Percentiles rank a stretch among this genome's conserved stretches.
These are phyloP conservation scores for Globisporangium yorkense DNA, from an alignment of 352 stramenopile genomes.

Conservation along the genomic window DNA sequence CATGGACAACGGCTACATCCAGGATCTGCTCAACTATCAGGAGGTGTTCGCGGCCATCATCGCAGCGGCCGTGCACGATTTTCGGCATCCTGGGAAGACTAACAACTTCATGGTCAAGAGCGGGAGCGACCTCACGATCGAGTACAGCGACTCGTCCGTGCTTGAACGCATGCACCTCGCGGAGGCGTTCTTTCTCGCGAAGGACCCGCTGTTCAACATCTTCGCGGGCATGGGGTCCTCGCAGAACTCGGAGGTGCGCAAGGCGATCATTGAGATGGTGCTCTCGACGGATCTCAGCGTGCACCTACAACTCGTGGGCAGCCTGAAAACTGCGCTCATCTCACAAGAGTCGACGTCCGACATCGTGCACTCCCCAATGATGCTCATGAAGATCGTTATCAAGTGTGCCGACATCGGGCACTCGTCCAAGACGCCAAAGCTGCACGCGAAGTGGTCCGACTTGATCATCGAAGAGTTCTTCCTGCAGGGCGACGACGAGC, in stretches of 20 bases:
- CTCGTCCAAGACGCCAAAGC: constrained; percentile 75
- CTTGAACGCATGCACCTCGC: constrained; percentile 84
- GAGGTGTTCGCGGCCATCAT: constrained; percentile 79
- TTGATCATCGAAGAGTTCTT: constrained; percentile 95
- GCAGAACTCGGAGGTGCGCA: constrained; percentile 63
- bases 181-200: constrained; percentile 71
- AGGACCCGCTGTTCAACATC: constrained; percentile 68
- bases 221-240: constrained; percentile 55
- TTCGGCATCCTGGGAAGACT: constrained; percentile 76
- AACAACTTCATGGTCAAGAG: constrained; percentile 86
- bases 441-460: constrained; percentile 88
- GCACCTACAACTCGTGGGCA: constrained; percentile 75
- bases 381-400: constrained; percentile 86
- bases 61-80: constrained; percentile 80
- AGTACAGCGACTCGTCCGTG: constrained; percentile 81
- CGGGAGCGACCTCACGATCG: constrained; percentile 61
- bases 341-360: constrained; percentile 62
- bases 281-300: constrained; percentile 79
- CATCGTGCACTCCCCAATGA: constrained; percentile 69
- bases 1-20: constrained; percentile 76
- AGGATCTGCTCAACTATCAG: constrained; percentile 72
- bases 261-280: constrained; percentile 84
- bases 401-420: constrained; percentile 92
- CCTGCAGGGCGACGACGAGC: constrained; percentile 91
- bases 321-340: constrained; percentile 74